A percentile compares a stretch with the other conserved stretches of the same genome.
Evolutionary conservation across 179 eudicot species (phyloP).

Genomic region (Sideroxylon spinosum): DNA sequence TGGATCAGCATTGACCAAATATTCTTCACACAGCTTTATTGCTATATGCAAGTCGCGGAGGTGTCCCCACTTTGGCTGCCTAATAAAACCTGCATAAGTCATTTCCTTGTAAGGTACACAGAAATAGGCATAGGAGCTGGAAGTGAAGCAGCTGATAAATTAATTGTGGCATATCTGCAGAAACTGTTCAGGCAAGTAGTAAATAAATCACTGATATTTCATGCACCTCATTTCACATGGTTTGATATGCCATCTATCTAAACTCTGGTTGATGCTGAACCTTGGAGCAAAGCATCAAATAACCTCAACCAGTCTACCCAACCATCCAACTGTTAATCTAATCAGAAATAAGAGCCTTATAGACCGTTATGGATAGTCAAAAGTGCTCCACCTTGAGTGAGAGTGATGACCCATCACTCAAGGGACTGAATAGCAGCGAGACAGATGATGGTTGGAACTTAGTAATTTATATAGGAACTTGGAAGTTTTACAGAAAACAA

Average conservation of each 20-base stretch:
- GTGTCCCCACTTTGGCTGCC: conserved; percentile 61
- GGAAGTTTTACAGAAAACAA: not conserved
- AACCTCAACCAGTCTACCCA: not conserved
- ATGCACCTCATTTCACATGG: not conserved
- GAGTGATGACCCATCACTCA: not conserved
- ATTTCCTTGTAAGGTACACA: not conserved
- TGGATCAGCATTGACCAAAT: conserved; percentile 39
- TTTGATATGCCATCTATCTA: not conserved
- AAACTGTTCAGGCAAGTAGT: not conserved
- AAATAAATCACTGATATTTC: not conserved
- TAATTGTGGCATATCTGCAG: not conserved
- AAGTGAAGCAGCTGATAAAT: not conserved
- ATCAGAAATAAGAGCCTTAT: not conserved
- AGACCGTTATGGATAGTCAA: not conserved
- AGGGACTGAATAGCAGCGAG: not conserved
- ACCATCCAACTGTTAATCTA: not conserved
- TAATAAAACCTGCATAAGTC: conserved; percentile 34
- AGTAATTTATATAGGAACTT: not conserved
- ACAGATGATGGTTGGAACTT: not conserved
- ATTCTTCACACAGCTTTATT: conserved; percentile 46
- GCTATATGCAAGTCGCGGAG: conserved; percentile 45
- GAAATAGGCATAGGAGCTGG: not conserved
- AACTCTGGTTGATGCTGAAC: too few relatives aligned
- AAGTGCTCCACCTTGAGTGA: not conserved
- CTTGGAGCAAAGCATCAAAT: too few relatives aligned